Evolutionary conservation across 2,329 filamentous ascomycete species (phyloP), one percentile per base, ranked within the genome.

Genomic region (Beauveria brongniartii): DNA sequence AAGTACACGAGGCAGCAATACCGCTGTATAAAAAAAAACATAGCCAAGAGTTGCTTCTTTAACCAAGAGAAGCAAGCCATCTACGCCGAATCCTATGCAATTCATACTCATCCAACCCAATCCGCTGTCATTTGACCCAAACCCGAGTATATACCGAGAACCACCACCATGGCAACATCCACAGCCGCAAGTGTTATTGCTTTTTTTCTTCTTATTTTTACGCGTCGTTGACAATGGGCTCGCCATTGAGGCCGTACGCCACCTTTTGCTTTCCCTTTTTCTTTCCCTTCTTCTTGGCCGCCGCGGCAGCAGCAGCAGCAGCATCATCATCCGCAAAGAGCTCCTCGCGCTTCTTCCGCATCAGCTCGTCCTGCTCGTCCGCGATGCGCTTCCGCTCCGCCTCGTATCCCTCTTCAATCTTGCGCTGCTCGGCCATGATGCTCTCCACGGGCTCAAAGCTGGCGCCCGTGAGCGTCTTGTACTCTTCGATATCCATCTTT

Each of bases 401-500:
- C 66, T 78, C 76, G 54, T 78, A 78, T 55, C 75, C 72, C 67
- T 78, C 77, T 64, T 77, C 73, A 41, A 73, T 73, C 63, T 74
- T 75, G 62, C 75, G 77, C 68, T 80, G 79, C 70, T 86, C 83
- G 10, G 78, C 82, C 65, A 82, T 75, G 65, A 86, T 82, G 54
- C 73, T 76, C 68, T 80, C 82, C 22, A 84, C 78, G 47, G 79
- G 75, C 67, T 82, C 80, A 66, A 83, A 82, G 70, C 82, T 78
- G 55, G 75, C 69, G 30, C 78, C 80, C 0, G 81, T 80, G 53
- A 78, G 73, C n/a, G 75, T 73, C 68, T 82, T 78, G 74, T 85
- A 87, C 71, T 84, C 82, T 40, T 85, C 82, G 28, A 87, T 73
- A 68, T 86, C 79, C 65, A 88, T 85, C 67, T 73, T 74, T 48